phyloP scores from a whole-genome alignment of 2,329 filamentous ascomycete species.

The Alternaria angustiovoidea region DNA sequence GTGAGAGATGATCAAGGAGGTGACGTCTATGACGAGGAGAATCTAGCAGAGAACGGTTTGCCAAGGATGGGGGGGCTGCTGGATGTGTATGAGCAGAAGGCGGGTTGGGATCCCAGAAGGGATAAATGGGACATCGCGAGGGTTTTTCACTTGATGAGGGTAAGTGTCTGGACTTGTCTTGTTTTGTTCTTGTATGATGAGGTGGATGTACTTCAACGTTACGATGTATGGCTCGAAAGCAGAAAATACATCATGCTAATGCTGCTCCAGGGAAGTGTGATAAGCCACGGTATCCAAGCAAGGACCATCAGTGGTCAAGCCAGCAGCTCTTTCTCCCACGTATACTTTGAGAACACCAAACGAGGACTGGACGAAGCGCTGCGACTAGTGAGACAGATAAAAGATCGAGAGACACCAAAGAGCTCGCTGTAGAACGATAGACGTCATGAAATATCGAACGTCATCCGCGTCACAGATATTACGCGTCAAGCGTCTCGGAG shows the following conservation, averaged over 20 bases:
- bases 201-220: not conserved
- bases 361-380: slow-evolving; percentile 42
- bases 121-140: slow-evolving; percentile 48
- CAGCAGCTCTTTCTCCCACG: slow-evolving; percentile 47
- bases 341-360: slow-evolving; percentile 48
- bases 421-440: slow-evolving; percentile 30
- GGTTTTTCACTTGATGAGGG: slow-evolving; percentile 48
- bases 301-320: slow-evolving; percentile 48
- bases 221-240: not conserved
- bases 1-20: slow-evolving; percentile 51
- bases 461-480: not conserved
- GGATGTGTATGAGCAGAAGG: slow-evolving; percentile 69
- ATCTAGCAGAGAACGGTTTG: slow-evolving; percentile 66
- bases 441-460: not conserved
- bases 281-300: slow-evolving; percentile 48
- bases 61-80: slow-evolving; percentile 67
- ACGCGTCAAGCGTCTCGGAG: not conserved
- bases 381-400: slow-evolving; percentile 36
- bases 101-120: slow-evolving; percentile 72
- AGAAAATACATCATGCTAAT: slow-evolving; percentile 3
- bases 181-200: not conserved
- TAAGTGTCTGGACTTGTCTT: slow-evolving; percentile 15
- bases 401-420: slow-evolving; percentile 32
- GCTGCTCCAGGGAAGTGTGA: slow-evolving; percentile 38
- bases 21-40: slow-evolving; percentile 38